Base-by-base conservation (phyloP, 2,329 filamentous ascomycete genomes). In the Cladosporium phlei region DNA sequence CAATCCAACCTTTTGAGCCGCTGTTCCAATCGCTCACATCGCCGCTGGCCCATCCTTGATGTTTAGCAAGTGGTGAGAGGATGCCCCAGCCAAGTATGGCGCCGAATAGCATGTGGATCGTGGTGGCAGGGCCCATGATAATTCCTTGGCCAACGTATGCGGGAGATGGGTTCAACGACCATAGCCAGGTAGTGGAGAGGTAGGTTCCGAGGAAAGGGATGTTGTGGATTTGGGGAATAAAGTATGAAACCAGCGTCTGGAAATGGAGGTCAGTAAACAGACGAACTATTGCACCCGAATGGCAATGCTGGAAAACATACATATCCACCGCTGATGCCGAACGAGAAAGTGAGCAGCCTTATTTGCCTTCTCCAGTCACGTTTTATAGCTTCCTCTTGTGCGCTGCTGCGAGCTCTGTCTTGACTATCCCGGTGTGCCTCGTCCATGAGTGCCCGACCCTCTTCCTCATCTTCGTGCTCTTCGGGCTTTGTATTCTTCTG, bases 1-100 rank as follows among this genome's bases (percentile, higher is more conserved):
- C 88, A 50, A 98, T 97, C 93, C 93, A 98, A 29, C 91, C 93
- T 69, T 97, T 96, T 64, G 88, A 95, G 8, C 93, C 93, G 12
- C 76, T 80, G 49, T 91, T 86, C 93, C 93, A 98, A 64, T 95
- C 86, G 46, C 80, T 77, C 1, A 96, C 88, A 1, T 82, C 76
- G 0, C 90, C 93, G 2, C 89, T 86, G 8, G 93, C 93, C 93
- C 93, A 98, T 2, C 86, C 88, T 56, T 78, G 80, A 47, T 75
- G 70, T 65, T 95, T 96, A 3, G 93, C 90, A 6, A 97, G 67
- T 1, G 93, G 93, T 3, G 90, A 96, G 1, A 98, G 74, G 5
- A 97, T 65, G 0, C 82, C 93, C 93, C 93, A 98, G 20, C 93
- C 93, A 8, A 96, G 61, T 12, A 95, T 65, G 3, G 93, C 90